Evolutionary conservation across 2,329 filamentous ascomycete species (phyloP), one percentile per base, ranked within the genome.

Genomic region (Penicillium sp.): DNA sequence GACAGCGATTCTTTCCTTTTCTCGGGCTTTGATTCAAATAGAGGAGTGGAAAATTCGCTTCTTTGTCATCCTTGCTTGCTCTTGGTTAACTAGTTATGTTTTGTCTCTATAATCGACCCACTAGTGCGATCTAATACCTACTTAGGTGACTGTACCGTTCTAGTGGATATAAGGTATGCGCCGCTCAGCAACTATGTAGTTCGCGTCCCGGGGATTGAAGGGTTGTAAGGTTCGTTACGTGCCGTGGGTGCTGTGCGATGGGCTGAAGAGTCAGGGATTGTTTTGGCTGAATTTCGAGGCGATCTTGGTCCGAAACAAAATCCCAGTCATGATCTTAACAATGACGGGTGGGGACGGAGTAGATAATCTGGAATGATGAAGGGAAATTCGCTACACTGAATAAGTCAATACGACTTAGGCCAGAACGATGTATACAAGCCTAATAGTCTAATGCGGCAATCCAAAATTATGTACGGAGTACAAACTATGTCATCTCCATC

Each of bases 261-360:
- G 47, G 26, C 26, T 28, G 45, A 9, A 7, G 26, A 33, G 26
- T 33, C n/a, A n/a, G 24, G 45, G 45, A n/a, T 28, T 35, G 17
- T 51, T 19, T 51, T 13, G 28, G 47, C 47, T 51, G 47, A 35
- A 19, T 35, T 15, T 22, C 47, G 17, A 35, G 47, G 47, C 47
- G n/a, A 51, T 51, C 47, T 35, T 33, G 26, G 47, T n/a, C 47
- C 6, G n/a, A 51, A 51, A 51, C 30, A 28, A 22, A 51, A 35
- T 22, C 17, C 2, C 6, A 51, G 30, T 35, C 28, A n/a, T 35
- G 47, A 35, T 51, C 47, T 35, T 10, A 22, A 35, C 9, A 6
- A 40, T 22, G 47, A 35, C 17, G 28, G 28, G 17, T 35, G 28
- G 47, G 10, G 28, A 22, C 35, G 47, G 28, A 33, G 28, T 5